Conservation (phyloP, 2,329 filamentous ascomycete genomes). For the Daldinia eschscholtzii region DNA sequence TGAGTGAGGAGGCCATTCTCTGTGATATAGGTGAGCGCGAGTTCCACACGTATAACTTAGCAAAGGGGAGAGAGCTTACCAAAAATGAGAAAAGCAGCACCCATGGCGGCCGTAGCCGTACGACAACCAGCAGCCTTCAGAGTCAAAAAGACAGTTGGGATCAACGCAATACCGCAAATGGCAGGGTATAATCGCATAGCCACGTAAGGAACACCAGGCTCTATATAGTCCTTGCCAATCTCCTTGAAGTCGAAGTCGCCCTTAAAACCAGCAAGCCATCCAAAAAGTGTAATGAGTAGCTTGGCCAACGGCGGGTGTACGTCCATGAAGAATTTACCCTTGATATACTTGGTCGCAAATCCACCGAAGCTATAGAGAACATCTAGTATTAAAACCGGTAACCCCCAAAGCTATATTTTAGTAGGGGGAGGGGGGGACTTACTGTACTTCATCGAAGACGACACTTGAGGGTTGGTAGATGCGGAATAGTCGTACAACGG, state of each 20-base stretch:
- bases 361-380: slow-evolving; percentile 82
- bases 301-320: slow-evolving; percentile 98
- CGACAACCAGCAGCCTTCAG: slow-evolving; percentile 91
- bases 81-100: slow-evolving; percentile 89
- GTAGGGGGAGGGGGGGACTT: slow-evolving; percentile 56
- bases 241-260: slow-evolving; percentile 99
- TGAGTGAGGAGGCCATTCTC: slow-evolving; percentile 97
- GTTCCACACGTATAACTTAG: slow-evolving; percentile 32
- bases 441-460: slow-evolving; percentile 99
- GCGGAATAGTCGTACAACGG: slow-evolving; percentile 87
- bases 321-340: slow-evolving; percentile 99
- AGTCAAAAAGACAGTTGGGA: slow-evolving; percentile 94
- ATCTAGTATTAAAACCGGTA: slow-evolving; percentile 19
- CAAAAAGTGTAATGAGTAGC: slow-evolving; percentile 93
- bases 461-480: slow-evolving; percentile 97
- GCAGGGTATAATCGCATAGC: slow-evolving; percentile 96
- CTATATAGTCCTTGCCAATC: slow-evolving; percentile 98
- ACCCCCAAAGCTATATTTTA: slow-evolving; percentile 12
- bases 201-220: slow-evolving; percentile 94
- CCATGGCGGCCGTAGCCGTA: slow-evolving; percentile 85
- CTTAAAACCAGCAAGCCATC: slow-evolving; percentile 94
- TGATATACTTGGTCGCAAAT: slow-evolving; percentile 99
- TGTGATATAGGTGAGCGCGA: slow-evolving; percentile 54
- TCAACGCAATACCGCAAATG: slow-evolving; percentile 86
- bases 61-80: slow-evolving; percentile 67